These are phyloP conservation scores for Ceratocystis diversiconidia DNA, from an alignment of 2,329 filamentous ascomycete species.

Conservation along the genomic window DNA sequence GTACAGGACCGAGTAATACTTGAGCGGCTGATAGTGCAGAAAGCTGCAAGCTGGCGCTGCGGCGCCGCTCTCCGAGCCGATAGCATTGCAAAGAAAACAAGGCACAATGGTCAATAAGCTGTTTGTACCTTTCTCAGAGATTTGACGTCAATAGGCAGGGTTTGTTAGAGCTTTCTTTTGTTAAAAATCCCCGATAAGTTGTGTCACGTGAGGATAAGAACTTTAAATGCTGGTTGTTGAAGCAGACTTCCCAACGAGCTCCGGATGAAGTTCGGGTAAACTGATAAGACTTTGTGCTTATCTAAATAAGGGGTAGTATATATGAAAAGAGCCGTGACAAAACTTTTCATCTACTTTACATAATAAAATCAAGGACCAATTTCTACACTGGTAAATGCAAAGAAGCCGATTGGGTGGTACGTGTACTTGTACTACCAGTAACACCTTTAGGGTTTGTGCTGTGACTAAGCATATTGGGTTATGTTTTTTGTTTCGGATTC, in stretches of 20 bases:
- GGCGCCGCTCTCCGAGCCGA: constrained; percentile 5
- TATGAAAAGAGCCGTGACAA: too few relatives aligned
- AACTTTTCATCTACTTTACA: too few relatives aligned
- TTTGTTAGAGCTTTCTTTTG: constrained; percentile 11
- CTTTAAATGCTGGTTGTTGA: not conserved
- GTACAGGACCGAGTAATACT: not conserved
- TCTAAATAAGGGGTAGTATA: too few relatives aligned
- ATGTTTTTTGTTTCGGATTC: not conserved
- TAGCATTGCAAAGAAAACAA: constrained; percentile 7
- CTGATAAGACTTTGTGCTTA: too few relatives aligned
- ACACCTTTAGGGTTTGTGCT: not conserved
- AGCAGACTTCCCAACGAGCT: too few relatives aligned
- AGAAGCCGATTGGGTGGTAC: constrained; percentile 3
- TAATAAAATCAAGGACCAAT: too few relatives aligned
- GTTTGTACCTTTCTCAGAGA: not conserved
- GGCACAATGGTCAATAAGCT: not conserved
- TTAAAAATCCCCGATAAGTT: not conserved
- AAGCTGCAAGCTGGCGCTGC: not conserved
- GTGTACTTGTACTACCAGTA: not conserved
- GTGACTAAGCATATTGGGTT: not conserved
- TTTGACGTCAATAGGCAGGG: not conserved
- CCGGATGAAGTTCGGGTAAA: too few relatives aligned
- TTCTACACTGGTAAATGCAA: constrained; percentile 1
- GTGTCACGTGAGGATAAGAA: constrained; percentile 16
- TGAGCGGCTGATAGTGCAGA: not conserved